Base-by-base conservation (phyloP, 2,329 filamentous ascomycete genomes). In the Fusarium pilosicola region DNA sequence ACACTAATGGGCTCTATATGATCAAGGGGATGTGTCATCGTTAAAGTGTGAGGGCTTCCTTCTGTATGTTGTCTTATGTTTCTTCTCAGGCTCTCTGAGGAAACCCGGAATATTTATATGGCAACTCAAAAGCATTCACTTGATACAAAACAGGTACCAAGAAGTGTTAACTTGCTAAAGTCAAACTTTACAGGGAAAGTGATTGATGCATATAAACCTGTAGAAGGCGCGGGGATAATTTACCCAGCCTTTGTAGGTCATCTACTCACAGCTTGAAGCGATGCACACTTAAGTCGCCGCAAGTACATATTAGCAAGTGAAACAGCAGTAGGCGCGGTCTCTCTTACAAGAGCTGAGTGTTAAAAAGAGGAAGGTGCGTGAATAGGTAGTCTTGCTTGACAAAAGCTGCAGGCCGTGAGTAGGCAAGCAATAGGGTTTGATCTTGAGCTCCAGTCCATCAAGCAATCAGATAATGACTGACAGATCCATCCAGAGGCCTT, bases 11-110 rank as follows among this genome's bases (percentile, higher is more conserved):
- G 32, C 8, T 22, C 8, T 14, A 14, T 32, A 6, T 4, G 12
- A 17, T 46, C 2, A 5, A 30, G 26, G 3, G 0, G 34, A n/a
- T 2, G 7, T 26, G 4, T 6, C 17, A 12, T 26, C 2, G 14
- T n/a, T 24, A 22, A 26, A 7, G 28, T 46, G 11, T 20, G 39
- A 24, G 22, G n/a, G 32, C 17, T 36, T 52, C 30, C 49, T 52
- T 34, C 32, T 52, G 32, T 36, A 52, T 15, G n/a, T 26, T 36
- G 32, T 36, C 13, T 26, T 14, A 8, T 52, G n/a, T 52, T 34
- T 36, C n/a, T 52, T 22, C 13, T 9, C n/a, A 22, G 30, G 10
- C n/a, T 36, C 9, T 22, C 32, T 36, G 18, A 36, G 13, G n/a
- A 22, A 36, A 26, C 13, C 13, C 6, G 32, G 18, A 20, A 5